Evolutionary conservation across 257 asterid genomes (phyloP).

Genomic region (Gardenia jasminoides): DNA sequence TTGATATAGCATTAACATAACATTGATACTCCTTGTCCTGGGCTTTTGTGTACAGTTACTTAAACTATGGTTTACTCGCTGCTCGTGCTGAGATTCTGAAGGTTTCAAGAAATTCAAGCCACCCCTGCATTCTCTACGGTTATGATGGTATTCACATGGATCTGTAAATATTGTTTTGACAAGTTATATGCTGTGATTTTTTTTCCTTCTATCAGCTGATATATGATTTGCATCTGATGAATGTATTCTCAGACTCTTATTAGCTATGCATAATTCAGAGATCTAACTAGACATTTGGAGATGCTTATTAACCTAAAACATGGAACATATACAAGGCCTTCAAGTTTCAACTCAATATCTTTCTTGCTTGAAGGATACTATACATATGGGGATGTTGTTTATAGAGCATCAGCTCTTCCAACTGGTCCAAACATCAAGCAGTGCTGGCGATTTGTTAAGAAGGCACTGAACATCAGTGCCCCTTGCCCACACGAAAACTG

Average conservation of each 20-base stretch:
- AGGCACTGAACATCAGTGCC: conserved; percentile 11
- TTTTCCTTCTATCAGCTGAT: too few species aligned
- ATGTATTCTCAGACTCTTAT: too few species aligned
- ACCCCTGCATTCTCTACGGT: conserved; percentile 64
- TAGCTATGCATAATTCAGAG: not conserved
- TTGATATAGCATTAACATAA: too few species aligned
- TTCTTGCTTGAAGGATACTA: conserved; percentile 19
- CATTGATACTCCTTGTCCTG: not conserved
- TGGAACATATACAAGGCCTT: not conserved
- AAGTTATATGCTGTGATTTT: too few species aligned
- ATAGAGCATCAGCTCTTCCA: conserved; percentile 16
- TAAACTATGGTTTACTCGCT: conserved; percentile 76
- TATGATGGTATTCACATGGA: conserved; percentile 46
- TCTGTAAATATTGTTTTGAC: too few species aligned
- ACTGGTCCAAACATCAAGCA: conserved; percentile 19
- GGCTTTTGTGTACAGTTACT: conserved; percentile 48
- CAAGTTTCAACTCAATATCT: not conserved
- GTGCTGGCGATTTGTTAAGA: conserved; percentile 12
- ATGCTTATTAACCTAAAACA: not conserved
- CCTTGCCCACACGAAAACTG: conserved; percentile 20
- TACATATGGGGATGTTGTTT: conserved; percentile 17
- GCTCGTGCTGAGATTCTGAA: conserved; percentile 78
- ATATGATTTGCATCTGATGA: too few species aligned
- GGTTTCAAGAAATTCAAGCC: conserved; percentile 45
- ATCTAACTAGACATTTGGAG: not conserved